These are phyloP conservation scores for Alternaria tenuissima DNA, from an alignment of 2,329 filamentous ascomycete species.

Conservation along the genomic window DNA sequence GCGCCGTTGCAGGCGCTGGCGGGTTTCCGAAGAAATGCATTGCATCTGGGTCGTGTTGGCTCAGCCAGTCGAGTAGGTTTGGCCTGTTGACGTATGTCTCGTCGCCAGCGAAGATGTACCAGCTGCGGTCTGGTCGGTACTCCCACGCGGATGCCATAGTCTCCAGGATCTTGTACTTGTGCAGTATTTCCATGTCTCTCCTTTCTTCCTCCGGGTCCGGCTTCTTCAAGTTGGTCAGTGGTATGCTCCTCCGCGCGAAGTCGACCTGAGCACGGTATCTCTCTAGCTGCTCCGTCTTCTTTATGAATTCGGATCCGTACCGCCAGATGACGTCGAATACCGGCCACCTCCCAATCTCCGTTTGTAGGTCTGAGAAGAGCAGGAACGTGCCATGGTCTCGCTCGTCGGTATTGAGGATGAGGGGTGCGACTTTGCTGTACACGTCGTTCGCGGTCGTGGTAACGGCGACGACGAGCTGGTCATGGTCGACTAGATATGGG, in stretches of 20 bases:
- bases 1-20: conserved; percentile 18
- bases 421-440: conserved; percentile 60
- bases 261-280: conserved; percentile 48
- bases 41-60: conserved; percentile 57
- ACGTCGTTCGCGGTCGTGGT: conserved; percentile 66
- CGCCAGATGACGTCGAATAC: conserved; percentile 51
- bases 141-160: conserved; percentile 47
- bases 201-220: conserved; percentile 30
- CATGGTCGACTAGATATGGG: conserved; percentile 30
- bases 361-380: conserved; percentile 51
- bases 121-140: conserved; percentile 58
- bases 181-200: conserved; percentile 30
- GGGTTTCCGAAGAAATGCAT: conserved; percentile 62
- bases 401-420: conserved; percentile 32
- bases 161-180: conserved; percentile 53
- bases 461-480: conserved; percentile 60
- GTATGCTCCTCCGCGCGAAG: conserved; percentile 40
- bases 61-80: conserved; percentile 63
- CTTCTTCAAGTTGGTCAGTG: conserved; percentile 32
- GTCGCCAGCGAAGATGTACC: conserved; percentile 68
- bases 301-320: conserved; percentile 39
- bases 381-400: conserved; percentile 48
- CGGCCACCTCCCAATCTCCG: conserved; percentile 43
- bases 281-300: conserved; percentile 44
- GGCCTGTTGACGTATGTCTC: conserved; percentile 66